These are phyloP conservation scores for Cicer judaicum DNA, from an alignment of 306 rosid species.

Conservation along the genomic window DNA sequence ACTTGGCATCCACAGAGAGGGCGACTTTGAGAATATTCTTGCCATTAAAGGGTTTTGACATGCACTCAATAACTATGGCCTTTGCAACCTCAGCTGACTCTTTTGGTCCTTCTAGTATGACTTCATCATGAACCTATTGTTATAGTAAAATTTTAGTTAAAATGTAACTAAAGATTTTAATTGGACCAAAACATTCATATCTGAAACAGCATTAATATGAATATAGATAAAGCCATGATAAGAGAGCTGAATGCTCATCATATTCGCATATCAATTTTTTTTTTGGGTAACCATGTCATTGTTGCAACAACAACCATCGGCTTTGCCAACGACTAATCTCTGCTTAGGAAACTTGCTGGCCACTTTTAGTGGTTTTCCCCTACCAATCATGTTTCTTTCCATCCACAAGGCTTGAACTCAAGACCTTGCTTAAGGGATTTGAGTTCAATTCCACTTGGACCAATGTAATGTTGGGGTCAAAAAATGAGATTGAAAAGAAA, in stretches of 20 bases:
- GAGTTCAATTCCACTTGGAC: no score
- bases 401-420: no score
- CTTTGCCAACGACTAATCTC: no score
- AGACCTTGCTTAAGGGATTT: no score
- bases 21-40: slow-evolving; percentile 75
- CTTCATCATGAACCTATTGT: slow-evolving; percentile 92
- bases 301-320: no score
- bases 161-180: slow-evolving; percentile 12
- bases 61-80: slow-evolving; percentile 86
- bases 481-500: slow-evolving; percentile 17
- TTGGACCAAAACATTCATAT: slow-evolving; percentile 18
- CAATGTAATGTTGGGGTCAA: not conserved
- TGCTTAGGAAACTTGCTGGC: no score
- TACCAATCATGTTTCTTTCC: no score
- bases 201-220: not conserved
- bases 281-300: no score
- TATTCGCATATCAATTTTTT: not conserved
- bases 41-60: slow-evolving; percentile 85
- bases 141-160: slow-evolving; percentile 26
- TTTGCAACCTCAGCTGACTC: slow-evolving; percentile 85
- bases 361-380: no score
- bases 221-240: not conserved
- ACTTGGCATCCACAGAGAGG: slow-evolving; percentile 87
- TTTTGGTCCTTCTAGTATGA: slow-evolving; percentile 93
- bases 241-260: slow-evolving; percentile 2